Percentiles rank a stretch among this genome's conserved stretches.
phyloP scores from a whole-genome alignment of 176 grass and related monocot species.

The Musa troglodytarum region DNA sequence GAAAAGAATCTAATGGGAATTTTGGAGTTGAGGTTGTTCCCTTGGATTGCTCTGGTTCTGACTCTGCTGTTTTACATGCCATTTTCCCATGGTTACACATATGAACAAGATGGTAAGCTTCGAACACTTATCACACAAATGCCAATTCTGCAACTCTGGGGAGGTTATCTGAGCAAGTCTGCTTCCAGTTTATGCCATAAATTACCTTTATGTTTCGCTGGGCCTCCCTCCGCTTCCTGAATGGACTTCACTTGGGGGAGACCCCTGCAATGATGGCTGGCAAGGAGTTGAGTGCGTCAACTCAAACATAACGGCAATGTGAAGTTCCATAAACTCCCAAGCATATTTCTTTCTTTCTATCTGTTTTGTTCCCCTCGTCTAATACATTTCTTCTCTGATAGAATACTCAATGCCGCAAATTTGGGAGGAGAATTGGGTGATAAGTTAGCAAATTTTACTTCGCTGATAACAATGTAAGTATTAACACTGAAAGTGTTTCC shows the following conservation, averaged over 20 bases:
- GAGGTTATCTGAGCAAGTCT: background rate
- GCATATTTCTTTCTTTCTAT: background rate
- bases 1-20: background rate
- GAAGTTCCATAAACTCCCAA: slow-evolving; percentile 6
- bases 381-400: slow-evolving; percentile 25
- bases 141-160: background rate
- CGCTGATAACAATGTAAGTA: slow-evolving; percentile 59
- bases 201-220: slow-evolving; percentile 56
- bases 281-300: slow-evolving; percentile 71
- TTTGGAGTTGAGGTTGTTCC: background rate
- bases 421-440: slow-evolving; percentile 60
- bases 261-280: slow-evolving; percentile 77
- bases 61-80: background rate
- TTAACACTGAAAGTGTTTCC: background rate
- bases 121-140: background rate
- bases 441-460: slow-evolving; percentile 54
- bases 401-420: slow-evolving; percentile 50
- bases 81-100: background rate
- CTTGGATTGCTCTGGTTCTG: background rate
- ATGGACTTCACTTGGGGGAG: slow-evolving; percentile 68
- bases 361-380: background rate
- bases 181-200: slow-evolving; percentile 82
- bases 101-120: slow-evolving; percentile 12
- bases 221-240: slow-evolving; percentile 62
- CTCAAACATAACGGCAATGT: slow-evolving; percentile 77